Percentiles rank a stretch among this genome's conserved stretches.
phyloP scores from a whole-genome alignment of 176 grass and related monocot species.

The Avena atlantica region DNA sequence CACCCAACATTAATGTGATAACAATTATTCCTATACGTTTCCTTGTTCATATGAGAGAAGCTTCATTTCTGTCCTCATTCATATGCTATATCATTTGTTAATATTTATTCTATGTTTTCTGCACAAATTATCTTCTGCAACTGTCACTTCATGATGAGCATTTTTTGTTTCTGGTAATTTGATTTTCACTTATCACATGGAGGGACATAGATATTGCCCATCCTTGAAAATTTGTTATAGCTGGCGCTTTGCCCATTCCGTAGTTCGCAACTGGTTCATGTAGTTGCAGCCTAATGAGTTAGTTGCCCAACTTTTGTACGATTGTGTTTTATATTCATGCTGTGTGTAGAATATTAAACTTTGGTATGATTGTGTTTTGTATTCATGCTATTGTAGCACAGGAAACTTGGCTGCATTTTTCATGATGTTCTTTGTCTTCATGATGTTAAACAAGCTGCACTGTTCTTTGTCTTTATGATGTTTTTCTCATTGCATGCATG shows the following conservation, averaged over 20 bases:
- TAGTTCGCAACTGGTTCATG: neutral
- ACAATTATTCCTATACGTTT: neutral
- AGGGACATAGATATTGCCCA: too few relatives aligned
- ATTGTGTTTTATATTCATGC: neutral
- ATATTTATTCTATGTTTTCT: too few relatives aligned
- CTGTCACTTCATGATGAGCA: too few relatives aligned
- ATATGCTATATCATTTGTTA: too few relatives aligned
- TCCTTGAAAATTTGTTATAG: too few relatives aligned
- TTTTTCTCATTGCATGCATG: neutral
- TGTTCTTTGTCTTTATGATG: neutral
- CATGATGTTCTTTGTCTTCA: too few relatives aligned
- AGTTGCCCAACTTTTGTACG: neutral
- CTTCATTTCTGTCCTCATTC: too few relatives aligned
- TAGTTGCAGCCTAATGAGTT: neutral
- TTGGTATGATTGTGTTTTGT: neutral
- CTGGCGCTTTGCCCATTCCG: too few relatives aligned
- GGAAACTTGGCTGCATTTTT: neutral
- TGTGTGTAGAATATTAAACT: neutral
- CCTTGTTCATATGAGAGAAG: too few relatives aligned
- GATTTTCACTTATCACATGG: too few relatives aligned
- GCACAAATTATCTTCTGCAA: too few relatives aligned
- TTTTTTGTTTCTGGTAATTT: too few relatives aligned
- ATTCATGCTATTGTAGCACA: neutral
- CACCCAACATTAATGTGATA: neutral
- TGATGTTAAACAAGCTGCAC: neutral